These are phyloP conservation scores for Hirsutella minnesotensis DNA, from an alignment of 2,329 filamentous ascomycete genomes.

Conservation along the genomic window DNA sequence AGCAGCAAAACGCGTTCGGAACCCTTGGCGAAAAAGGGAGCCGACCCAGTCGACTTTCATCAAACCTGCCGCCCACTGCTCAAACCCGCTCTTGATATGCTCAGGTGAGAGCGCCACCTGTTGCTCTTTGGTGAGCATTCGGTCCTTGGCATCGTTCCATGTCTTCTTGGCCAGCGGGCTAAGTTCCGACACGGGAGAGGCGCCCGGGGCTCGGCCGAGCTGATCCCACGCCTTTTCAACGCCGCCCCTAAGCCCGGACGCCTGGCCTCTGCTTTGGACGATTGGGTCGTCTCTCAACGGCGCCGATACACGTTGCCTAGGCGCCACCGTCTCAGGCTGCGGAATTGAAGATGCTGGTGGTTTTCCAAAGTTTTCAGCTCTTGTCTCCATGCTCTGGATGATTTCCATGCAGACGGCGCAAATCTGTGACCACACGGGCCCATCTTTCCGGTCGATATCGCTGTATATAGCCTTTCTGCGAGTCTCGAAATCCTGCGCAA, in stretches of 20 bases:
- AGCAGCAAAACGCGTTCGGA: constrained; percentile 50
- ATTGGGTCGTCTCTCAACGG: constrained; percentile 34
- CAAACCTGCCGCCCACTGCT: constrained; percentile 31
- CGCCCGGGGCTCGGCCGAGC: constrained; percentile 33
- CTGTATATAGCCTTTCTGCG: constrained; percentile 73
- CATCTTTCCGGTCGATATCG: constrained; percentile 74
- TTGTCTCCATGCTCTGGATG: constrained; percentile 53
- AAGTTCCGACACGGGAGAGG: constrained; percentile 34
- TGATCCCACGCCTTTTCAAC: constrained; percentile 34
- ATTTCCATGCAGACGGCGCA: constrained; percentile 56
- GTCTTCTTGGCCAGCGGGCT: constrained; percentile 39
- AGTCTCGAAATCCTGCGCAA: constrained; percentile 61
- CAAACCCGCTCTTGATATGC: constrained; percentile 35
- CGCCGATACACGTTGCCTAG: constrained; percentile 22
- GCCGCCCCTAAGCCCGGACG: constrained; percentile 27
- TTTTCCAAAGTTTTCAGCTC: constrained; percentile 52
- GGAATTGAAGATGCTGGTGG: constrained; percentile 22
- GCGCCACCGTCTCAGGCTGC: constrained; percentile 16
- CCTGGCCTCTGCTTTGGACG: constrained; percentile 25
- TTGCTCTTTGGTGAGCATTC: constrained; percentile 39
- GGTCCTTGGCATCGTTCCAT: constrained; percentile 33
- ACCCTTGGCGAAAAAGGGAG: constrained; percentile 57
- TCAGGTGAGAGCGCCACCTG: constrained; percentile 38
- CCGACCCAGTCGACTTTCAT: constrained; percentile 45
- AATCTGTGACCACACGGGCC: constrained; percentile 72